Conservation (phyloP, 1,284 basidiomycete species). For the Microbotryum intermedium region DNA sequence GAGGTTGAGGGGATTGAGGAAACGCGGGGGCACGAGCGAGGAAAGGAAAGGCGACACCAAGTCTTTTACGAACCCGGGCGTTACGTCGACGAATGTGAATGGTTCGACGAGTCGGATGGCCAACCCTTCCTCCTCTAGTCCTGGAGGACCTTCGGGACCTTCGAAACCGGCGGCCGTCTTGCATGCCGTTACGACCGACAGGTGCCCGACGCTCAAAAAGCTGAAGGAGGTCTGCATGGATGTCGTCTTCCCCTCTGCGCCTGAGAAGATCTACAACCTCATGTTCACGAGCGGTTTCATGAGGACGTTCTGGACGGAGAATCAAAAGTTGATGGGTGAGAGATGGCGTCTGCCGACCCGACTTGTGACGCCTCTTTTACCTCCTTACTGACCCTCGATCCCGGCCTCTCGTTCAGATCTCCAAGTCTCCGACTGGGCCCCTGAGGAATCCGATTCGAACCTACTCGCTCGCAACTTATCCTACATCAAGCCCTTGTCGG, state of each 20-base stretch:
- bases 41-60: too few species aligned
- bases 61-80: too few species aligned
- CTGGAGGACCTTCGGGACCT: too few species aligned
- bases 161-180: constrained; percentile 13
- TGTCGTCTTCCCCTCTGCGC: constrained; percentile 63
- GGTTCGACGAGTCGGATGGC: too few species aligned
- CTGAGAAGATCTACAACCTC: constrained; percentile 90
- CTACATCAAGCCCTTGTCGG: constrained; percentile 89
- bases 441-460: constrained; percentile 53
- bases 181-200: constrained; percentile 21
- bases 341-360: constrained; percentile 18
- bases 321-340: constrained; percentile 82
- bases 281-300: constrained; percentile 95
- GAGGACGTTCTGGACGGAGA: constrained; percentile 78
- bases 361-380: too few species aligned
- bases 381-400: neutral
- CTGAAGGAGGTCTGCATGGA: constrained; percentile 28
- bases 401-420: constrained; percentile 54
- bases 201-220: constrained; percentile 27
- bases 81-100: too few species aligned
- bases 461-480: constrained; percentile 77
- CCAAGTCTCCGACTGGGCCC: constrained; percentile 84
- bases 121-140: too few species aligned
- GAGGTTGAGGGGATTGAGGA: constrained; percentile 27
- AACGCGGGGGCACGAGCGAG: constrained; percentile 24